Evolutionary conservation across 2,329 filamentous ascomycete genomes (phyloP).

Genomic region (Dendrostoma leiphaemia): DNA sequence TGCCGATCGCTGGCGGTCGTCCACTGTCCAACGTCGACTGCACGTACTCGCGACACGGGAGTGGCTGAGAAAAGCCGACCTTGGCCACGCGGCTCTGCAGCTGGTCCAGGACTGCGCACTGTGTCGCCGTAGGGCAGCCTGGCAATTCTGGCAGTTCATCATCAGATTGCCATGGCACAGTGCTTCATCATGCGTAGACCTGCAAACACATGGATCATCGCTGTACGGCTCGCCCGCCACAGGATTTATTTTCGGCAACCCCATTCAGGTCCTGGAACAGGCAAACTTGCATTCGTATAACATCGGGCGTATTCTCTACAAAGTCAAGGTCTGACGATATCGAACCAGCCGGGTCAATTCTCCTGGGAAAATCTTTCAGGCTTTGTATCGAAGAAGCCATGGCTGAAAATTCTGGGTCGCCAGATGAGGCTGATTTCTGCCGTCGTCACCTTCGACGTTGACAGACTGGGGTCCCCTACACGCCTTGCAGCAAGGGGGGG

Average conservation of each 20-base stretch:
- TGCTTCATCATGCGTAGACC: no score
- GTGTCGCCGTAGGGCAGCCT: background rate
- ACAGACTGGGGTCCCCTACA: background rate
- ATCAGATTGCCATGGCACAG: no score
- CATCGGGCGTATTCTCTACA: background rate
- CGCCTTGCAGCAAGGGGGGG: no score
- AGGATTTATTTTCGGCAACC: constrained; percentile 16
- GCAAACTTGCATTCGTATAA: background rate
- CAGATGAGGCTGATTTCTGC: background rate
- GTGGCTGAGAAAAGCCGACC: constrained; percentile 9
- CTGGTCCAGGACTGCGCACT: background rate
- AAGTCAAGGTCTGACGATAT: background rate
- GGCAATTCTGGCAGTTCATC: background rate
- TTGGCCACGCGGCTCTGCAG: constrained; percentile 16
- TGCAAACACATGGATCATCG: background rate
- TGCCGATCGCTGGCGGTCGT: constrained; percentile 10
- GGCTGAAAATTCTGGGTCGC: background rate
- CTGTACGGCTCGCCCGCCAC: constrained; percentile 7
- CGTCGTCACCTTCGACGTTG: background rate
- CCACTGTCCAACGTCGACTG: no score
- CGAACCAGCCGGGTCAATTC: no score
- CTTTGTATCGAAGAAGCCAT: background rate
- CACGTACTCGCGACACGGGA: background rate
- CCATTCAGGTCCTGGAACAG: background rate
- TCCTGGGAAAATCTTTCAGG: background rate